Conservation (phyloP, 371 early-diverging fungal species). For the Blyttiomyces sp. region DNA sequence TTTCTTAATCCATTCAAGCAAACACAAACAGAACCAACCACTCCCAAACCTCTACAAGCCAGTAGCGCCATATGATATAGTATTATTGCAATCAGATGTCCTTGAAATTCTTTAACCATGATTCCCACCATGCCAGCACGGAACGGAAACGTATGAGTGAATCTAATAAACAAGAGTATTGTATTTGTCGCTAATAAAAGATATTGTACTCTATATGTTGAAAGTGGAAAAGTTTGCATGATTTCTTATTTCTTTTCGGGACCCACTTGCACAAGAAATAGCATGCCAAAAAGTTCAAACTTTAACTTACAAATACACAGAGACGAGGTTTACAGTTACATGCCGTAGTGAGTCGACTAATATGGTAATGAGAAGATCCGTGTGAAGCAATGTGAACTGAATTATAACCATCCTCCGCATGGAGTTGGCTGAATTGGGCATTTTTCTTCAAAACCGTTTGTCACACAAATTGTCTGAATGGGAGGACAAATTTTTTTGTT, state of each 20-base stretch:
- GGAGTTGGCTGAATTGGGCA: too few species aligned
- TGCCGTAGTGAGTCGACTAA: conserved; percentile 30
- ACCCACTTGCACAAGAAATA: too few species aligned
- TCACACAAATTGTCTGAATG: too few species aligned
- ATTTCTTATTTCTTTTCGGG: too few species aligned
- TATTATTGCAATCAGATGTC: conserved; percentile 15
- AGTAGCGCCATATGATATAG: conserved; percentile 22
- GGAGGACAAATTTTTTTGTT: too few species aligned
- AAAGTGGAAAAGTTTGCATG: not conserved
- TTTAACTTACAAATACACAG: conserved; percentile 7
- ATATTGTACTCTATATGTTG: conserved; percentile 29
- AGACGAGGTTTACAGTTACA: conserved; percentile 21
- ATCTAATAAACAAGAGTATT: conserved; percentile 35
- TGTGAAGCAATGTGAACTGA: conserved; percentile 24
- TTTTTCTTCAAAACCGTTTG: too few species aligned
- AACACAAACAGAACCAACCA: conserved; percentile 12
- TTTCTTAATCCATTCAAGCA: too few species aligned
- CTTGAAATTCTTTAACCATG: conserved; percentile 33
- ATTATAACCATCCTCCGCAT: conserved; percentile 26
- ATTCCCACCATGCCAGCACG: conserved; percentile 38
- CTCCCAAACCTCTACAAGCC: conserved; percentile 20
- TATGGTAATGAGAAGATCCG: conserved; percentile 28
- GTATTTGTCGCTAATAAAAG: conserved; percentile 29
- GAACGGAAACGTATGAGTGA: conserved; percentile 39
- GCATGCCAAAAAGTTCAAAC: too few species aligned